A percentile compares a stretch with the other conserved stretches of the same genome.
Conservation (phyloP, 1,139 yeast genomes). For the Meyerozyma carpophila region DNA sequence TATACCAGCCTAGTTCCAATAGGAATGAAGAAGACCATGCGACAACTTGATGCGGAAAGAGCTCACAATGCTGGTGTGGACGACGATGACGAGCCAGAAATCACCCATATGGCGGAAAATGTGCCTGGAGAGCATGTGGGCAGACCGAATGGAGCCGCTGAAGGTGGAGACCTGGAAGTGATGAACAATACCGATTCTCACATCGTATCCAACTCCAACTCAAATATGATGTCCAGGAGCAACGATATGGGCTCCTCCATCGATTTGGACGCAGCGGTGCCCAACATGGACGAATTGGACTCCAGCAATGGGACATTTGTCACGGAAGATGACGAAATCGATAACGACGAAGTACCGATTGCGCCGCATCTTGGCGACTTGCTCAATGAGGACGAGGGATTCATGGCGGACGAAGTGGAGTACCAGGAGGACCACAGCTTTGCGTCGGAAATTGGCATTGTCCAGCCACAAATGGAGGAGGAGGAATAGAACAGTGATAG, state of each 20-base stretch:
- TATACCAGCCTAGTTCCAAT: slow-evolving; percentile 46
- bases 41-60: slow-evolving; percentile 29
- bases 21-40: slow-evolving; percentile 54
- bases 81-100: slow-evolving; percentile 8
- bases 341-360: slow-evolving; percentile 10
- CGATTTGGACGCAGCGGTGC: slow-evolving; percentile 46
- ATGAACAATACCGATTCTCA: neutral
- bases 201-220: neutral
- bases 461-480: neutral
- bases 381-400: slow-evolving; percentile 21
- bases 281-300: slow-evolving; percentile 21
- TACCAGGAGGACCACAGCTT: slow-evolving; percentile 51
- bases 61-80: slow-evolving; percentile 16
- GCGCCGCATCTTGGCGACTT: slow-evolving; percentile 5
- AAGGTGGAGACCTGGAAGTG: slow-evolving; percentile 3
- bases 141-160: slow-evolving; percentile 1
- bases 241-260: slow-evolving; percentile 5
- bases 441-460: neutral
- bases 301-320: slow-evolving; percentile 11
- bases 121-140: slow-evolving; percentile 20
- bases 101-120: slow-evolving; percentile 9
- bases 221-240: neutral
- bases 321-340: slow-evolving; percentile 7
- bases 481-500: neutral
- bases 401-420: slow-evolving; percentile 57